Evolutionary conservation across 2,329 filamentous ascomycete species (phyloP).

Genomic region (Metarhizium sp.): DNA sequence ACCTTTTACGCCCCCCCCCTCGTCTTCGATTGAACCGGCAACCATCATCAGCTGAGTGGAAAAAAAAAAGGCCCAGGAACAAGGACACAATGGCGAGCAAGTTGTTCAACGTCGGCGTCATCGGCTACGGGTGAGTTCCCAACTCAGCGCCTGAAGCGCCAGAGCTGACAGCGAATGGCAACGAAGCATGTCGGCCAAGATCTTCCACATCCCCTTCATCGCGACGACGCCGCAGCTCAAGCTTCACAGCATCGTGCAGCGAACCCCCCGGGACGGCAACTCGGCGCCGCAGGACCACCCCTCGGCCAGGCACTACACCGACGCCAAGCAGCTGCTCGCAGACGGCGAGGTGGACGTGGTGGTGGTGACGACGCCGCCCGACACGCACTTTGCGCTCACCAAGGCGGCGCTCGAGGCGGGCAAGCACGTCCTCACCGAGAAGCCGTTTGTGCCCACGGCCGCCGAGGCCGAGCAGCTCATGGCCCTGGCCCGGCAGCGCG

Average conservation of each 20-base stretch:
- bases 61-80: too few relatives aligned
- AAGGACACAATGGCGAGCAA: constrained; percentile 21
- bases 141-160: neutral
- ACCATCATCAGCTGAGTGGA: neutral
- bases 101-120: constrained; percentile 39
- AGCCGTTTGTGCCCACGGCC: constrained; percentile 68
- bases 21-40: neutral
- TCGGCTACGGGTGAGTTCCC: constrained; percentile 39
- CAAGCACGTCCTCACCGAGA: constrained; percentile 75
- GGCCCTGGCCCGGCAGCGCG: constrained; percentile 39
- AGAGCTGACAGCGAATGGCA: constrained; percentile 3
- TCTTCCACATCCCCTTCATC: constrained; percentile 80
- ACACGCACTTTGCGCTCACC: constrained; percentile 58
- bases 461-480: constrained; percentile 58
- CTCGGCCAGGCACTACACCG: constrained; percentile 52
- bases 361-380: constrained; percentile 61
- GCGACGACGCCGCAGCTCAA: constrained; percentile 51
- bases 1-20: neutral
- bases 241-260: constrained; percentile 69
- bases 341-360: constrained; percentile 60
- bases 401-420: constrained; percentile 56
- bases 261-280: constrained; percentile 52
- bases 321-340: constrained; percentile 51
- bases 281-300: constrained; percentile 64
- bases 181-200: constrained; percentile 54